These are phyloP conservation scores for Plasmodium cynomolgi DNA, from an alignment of 169 alveolate genomes.

Conservation along the genomic window DNA sequence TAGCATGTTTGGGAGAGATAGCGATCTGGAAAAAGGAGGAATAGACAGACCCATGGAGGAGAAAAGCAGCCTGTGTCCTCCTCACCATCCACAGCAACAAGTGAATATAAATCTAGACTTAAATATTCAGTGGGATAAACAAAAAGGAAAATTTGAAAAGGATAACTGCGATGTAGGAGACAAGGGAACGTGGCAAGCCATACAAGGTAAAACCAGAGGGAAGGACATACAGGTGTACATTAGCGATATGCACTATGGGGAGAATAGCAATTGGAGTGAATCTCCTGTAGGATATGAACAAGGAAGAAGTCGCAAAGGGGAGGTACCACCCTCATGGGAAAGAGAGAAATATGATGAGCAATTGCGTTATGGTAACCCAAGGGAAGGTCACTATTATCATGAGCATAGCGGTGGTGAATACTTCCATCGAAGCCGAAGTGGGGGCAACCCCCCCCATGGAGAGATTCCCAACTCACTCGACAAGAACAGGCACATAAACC, in stretches of 20 bases:
- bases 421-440: neutral
- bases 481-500: neutral
- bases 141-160: neutral
- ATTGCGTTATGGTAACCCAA: neutral
- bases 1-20: neutral
- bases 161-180: neutral
- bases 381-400: neutral
- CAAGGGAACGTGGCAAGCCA: neutral
- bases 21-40: neutral
- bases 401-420: neutral
- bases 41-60: neutral
- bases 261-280: neutral
- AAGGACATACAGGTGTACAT: neutral
- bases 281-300: neutral
- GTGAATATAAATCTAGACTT: conserved; percentile 51
- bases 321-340: neutral
- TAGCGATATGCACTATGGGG: neutral
- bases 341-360: neutral
- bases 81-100: neutral
- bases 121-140: conserved; percentile 49
- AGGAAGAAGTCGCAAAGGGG: neutral
- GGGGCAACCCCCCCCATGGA: neutral
- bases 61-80: neutral
- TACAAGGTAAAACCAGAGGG: neutral
- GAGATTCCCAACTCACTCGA: neutral